Conservation (phyloP, 225 moss, liverwort and hornwort species). For the Ulota crispa region DNA sequence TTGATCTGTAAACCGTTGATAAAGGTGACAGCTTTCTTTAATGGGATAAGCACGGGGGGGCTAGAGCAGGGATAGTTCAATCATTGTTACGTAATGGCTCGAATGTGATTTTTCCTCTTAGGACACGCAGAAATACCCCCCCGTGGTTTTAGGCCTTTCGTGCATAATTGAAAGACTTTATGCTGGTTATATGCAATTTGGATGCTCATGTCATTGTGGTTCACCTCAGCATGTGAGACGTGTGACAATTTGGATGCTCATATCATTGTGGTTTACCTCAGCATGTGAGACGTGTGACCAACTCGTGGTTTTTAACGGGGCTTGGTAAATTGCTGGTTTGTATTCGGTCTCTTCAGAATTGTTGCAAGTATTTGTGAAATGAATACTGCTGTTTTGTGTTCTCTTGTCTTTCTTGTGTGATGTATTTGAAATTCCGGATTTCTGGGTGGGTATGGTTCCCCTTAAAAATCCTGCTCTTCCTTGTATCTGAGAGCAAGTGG, state of each 20-base stretch:
- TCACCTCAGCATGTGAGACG: background rate
- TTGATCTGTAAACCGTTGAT: constrained; percentile 70
- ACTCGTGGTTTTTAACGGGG: background rate
- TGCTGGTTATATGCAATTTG: constrained; percentile 13
- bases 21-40: constrained; percentile 17
- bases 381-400: background rate
- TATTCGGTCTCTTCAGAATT: background rate
- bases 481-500: background rate
- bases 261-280: background rate
- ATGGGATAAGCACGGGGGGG: constrained; percentile 15
- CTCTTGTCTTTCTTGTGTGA: background rate
- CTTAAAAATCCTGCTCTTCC: too few relatives aligned
- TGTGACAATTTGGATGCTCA: constrained; percentile 7
- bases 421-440: background rate
- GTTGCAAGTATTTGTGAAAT: background rate
- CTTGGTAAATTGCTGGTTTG: background rate
- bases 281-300: background rate
- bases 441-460: background rate
- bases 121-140: background rate
- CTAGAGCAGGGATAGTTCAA: constrained; percentile 10
- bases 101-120: background rate
- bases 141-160: constrained; percentile 21
- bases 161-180: constrained; percentile 11
- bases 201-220: background rate
- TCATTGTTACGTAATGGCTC: background rate